Evolutionary conservation across 2,329 filamentous ascomycete species (phyloP).

Genomic region (Rhytidhysteron rufulum): DNA sequence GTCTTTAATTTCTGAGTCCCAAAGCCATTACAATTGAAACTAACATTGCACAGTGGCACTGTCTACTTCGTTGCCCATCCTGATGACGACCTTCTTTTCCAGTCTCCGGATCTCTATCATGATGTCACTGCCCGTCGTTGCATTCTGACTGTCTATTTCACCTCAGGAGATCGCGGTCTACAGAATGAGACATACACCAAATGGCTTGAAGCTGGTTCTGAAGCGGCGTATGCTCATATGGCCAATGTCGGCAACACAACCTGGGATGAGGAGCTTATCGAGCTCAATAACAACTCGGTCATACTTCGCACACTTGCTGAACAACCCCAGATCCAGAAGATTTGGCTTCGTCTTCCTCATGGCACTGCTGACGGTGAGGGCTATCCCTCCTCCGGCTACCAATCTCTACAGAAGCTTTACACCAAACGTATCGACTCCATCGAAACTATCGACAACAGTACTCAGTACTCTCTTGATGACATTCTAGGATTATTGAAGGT

Average conservation of each 20-base stretch:
- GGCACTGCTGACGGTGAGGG: conserved; percentile 18
- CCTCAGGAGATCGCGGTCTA: conserved; percentile 18
- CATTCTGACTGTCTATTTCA: conserved; percentile 21
- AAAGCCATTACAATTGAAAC: too few species aligned
- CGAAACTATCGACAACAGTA: conserved; percentile 14
- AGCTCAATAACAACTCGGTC: conserved; percentile 9
- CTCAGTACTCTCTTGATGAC: conserved; percentile 16
- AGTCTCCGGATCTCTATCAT: conserved; percentile 25
- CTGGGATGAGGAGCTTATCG: conserved; percentile 8
- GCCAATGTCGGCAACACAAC: conserved; percentile 7
- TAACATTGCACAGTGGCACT: conserved; percentile 13
- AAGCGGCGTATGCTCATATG: conserved; percentile 21
- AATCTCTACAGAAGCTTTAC: conserved; percentile 21
- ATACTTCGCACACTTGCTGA: conserved; percentile 9
- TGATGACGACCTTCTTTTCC: conserved; percentile 22
- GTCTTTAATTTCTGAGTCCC: too few species aligned
- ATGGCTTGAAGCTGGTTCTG: conserved; percentile 17
- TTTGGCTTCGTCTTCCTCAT: conserved; percentile 25
- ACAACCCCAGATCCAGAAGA: conserved; percentile 16
- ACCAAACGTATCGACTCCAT: conserved; percentile 13
- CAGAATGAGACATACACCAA: conserved; percentile 10
- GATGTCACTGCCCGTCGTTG: conserved; percentile 25
- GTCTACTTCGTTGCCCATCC: conserved; percentile 26
- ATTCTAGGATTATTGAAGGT: conserved; percentile 14
- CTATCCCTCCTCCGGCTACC: conserved; percentile 9